Base-by-base conservation (phyloP, 75 land plant genomes). In the Sequoiadendron giganteum region DNA sequence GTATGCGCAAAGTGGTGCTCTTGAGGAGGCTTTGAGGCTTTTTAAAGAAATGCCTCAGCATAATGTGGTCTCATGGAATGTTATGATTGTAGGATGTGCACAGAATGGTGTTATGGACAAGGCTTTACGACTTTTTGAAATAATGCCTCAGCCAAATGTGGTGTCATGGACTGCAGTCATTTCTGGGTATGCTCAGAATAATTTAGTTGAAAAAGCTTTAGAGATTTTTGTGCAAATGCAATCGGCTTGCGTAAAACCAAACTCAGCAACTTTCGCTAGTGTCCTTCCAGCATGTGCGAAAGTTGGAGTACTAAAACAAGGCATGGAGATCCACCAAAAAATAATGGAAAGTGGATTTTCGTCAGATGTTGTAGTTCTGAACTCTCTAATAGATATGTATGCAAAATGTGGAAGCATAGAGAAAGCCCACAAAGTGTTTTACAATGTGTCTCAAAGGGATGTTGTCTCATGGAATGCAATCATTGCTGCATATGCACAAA, bases 351-450 rank as follows among this genome's bases (percentile, higher is more conserved):
- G 90, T 28, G 94, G 96, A 19, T 70, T 93, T 18, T 88, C 89
- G 49, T 81, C 88, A 32, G 95, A 94, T 89, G 79, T 92, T 32
- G 91, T 93, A 28, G 86, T 95, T 88, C 92, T 91, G 86, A 95
- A 95, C 38, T 89, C 95, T 56, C 83, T 94, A 18, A 92, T 95
- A 77, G 96, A 94, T 86, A 90, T 95, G 58, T 95, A 95, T 87
- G 92, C 90, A 16, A 96, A 95, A 65, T 96, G 95, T 88, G 86
- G 88, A 45, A 93, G 92, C 75, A 16, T 93, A 10, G 79, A 91
- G 48, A 88, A 92, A 54, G 92, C 95, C 32, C 77, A 85, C 68
- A 77, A 88, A 55, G 89, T 90, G 14, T 96, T 96, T 45, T 78
- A 89, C 13, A 76, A 79, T 2, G 91, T 96, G 56, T 52, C 83